Evolutionary conservation across 345 rosid species (phyloP), one percentile per base, ranked within the genome.

Genomic region (Nasturtium officinale): DNA sequence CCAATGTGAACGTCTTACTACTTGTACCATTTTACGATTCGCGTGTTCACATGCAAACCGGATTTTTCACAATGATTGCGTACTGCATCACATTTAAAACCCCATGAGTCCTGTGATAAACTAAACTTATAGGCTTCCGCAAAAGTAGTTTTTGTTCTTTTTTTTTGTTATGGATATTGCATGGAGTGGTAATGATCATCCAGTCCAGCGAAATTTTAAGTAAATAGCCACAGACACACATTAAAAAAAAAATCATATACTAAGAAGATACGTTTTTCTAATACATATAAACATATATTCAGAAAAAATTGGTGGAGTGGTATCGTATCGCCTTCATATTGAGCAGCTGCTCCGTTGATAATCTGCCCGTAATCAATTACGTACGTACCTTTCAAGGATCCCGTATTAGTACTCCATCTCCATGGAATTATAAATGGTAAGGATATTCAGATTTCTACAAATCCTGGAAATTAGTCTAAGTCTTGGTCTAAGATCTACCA

Each of bases 1-100:
- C 70, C 70, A 53, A 42, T 73, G 70, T 73, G 70, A 72, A 73
- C 56, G 1, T 63, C 55, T 63, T 63, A 42, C 76, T 20, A 30
- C 50, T 20, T 53, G 21, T 20, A 4, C 12, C 21, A 13, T 40
- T 37, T 20, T 62, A 32, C 43, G 46, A 63, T 30, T 18, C 28
- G 3, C 13, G 47, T 43, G 71, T 73, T 64, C 70, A 73, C 77
- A 73, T 54, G 47, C 35, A 63, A 54, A 9, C 45, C 17, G 5
- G 32, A 37, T 51, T 18, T 43, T 48, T 62, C 13, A 20, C 3
- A 51, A 6, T 20, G 32, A 43, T 43, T 15, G 25, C 54, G 9
- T 35, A 43, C 15, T 15, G 25, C 54, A 13, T 35, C 15, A 23
- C 2, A 23, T 23, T 23, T 23, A 23, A 23, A 23, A 23, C 2